Evolutionary conservation across 345 rosid genomes (phyloP).

Genomic region (Bretschneidera sinensis): DNA sequence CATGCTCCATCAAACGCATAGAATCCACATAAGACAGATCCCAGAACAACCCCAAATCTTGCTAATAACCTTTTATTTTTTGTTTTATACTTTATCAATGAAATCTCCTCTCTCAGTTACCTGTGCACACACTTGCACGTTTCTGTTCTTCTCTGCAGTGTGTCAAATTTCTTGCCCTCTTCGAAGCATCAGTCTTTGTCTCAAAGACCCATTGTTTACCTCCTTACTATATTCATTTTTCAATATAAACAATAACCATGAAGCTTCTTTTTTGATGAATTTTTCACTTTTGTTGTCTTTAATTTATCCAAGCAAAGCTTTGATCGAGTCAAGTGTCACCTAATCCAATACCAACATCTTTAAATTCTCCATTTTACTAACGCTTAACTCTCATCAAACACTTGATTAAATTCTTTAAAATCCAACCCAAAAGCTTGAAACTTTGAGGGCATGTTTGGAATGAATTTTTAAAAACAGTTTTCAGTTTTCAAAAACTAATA

Average conservation of each 20-base stretch:
- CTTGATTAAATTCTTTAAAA: background rate
- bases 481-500: too few species aligned
- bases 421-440: slow-evolving; percentile 11
- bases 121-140: slow-evolving; percentile 13
- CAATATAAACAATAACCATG: background rate
- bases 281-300: background rate
- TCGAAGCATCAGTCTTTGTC: slow-evolving; percentile 19
- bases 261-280: background rate
- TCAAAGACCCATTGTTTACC: slow-evolving; percentile 4
- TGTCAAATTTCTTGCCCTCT: slow-evolving; percentile 12
- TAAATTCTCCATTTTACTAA: slow-evolving; percentile 18
- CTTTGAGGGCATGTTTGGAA: too few species aligned
- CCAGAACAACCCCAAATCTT: slow-evolving; percentile 5
- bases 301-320: slow-evolving; percentile 9
- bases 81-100: slow-evolving; percentile 11
- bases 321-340: slow-evolving; percentile 38
- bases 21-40: slow-evolving; percentile 28
- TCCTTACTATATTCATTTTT: background rate
- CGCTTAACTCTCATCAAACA: background rate
- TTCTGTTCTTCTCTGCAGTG: slow-evolving; percentile 26
- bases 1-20: slow-evolving; percentile 30
- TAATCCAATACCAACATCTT: slow-evolving; percentile 33
- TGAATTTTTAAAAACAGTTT: too few species aligned
- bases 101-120: slow-evolving; percentile 14
- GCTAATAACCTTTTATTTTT: background rate